Conservation (phyloP, 1,284 basidiomycete species). For the Fomitiporia mediterranea region DNA sequence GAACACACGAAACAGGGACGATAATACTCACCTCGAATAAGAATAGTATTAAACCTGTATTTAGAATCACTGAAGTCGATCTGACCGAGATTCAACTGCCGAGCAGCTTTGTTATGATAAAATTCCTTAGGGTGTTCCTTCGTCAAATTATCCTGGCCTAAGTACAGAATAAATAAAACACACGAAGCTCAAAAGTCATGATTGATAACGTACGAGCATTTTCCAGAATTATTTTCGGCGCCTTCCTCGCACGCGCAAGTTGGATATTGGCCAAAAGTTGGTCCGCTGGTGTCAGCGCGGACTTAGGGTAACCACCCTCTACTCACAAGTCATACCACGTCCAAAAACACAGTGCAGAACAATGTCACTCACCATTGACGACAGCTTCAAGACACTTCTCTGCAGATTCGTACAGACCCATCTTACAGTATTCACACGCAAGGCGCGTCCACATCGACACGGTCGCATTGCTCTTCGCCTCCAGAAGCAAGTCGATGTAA, state of each 20-base stretch:
- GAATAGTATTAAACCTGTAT: slow-evolving; percentile 50
- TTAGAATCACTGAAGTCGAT: slow-evolving; percentile 62
- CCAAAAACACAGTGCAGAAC: neutral
- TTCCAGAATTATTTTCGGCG: slow-evolving; percentile 72
- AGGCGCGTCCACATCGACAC: slow-evolving; percentile 73
- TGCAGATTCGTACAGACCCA: slow-evolving; percentile 61
- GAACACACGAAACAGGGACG: slow-evolving; percentile 20
- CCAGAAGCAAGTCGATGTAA: slow-evolving; percentile 63
- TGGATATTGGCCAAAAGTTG: slow-evolving; percentile 81
- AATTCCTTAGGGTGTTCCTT: slow-evolving; percentile 63
- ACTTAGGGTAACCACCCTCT: slow-evolving; percentile 39
- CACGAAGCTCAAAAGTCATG: neutral
- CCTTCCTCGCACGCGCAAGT: slow-evolving; percentile 70
- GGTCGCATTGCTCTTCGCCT: slow-evolving; percentile 53
- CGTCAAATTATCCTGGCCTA: slow-evolving; percentile 67
- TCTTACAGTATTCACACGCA: slow-evolving; percentile 74
- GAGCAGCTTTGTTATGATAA: slow-evolving; percentile 64
- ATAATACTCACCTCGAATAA: slow-evolving; percentile 57
- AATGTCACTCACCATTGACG: slow-evolving; percentile 51
- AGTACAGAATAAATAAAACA: slow-evolving; percentile 3
- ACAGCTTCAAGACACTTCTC: slow-evolving; percentile 59
- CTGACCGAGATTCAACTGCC: too few relatives aligned
- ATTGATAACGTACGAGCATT: slow-evolving; percentile 59
- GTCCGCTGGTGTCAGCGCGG: slow-evolving; percentile 54
- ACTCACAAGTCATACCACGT: slow-evolving; percentile 4